Base-by-base conservation (phyloP, 1,139 yeast genomes). In the Magnusiomyces paraingens region DNA sequence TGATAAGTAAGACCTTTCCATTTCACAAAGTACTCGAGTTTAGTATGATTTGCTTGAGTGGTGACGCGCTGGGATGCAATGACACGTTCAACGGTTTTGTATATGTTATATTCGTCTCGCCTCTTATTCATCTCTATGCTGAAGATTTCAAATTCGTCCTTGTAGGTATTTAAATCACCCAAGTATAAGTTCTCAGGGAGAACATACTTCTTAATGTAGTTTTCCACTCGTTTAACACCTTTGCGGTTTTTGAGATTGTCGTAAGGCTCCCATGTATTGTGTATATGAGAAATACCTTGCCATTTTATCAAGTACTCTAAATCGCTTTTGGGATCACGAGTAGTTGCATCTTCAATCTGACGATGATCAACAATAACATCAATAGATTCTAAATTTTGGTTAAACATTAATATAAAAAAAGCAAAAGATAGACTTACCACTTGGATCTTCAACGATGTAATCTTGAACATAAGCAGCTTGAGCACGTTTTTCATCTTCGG, bases 1-100 rank as follows among this genome's bases (percentile, higher is more conserved):
- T 94, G 98, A 66, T 94, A 94, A 65, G 91, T 87, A 47, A 94
- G 76, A 57, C 98, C 79, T 67, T 83, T 85, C 99, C 99, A 93
- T 70, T 94, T 94, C 57, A 91, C 93, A 58, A 85, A 80, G 67
- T 93, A 94, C 65, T 84, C 86, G 59, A 93, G 74, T 56, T 80
- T 83, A 36, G 83, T 82, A 40, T 77, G 77, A 36, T 88, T 93
- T 12, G 78, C 82, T 32, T 77, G 76, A 4, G 74, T 73, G 50
- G 73, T 73, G 20, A 83, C 78, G 67, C 99, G 82, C 63, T 88
- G 90, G 55, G 93, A 83, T 56, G 89, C 90, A 39, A 93, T 91
- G 52, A 93, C 86, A 62, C 99, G 80, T 70, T 93, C 99, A 22
- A 89, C 96, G 26, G 82, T 80, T 58, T 87, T 86, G 72, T 76